Evolutionary conservation across 768 basidiomycete species (phyloP), one percentile per base, ranked within the genome.

Genomic region (Pholiota microspora): DNA sequence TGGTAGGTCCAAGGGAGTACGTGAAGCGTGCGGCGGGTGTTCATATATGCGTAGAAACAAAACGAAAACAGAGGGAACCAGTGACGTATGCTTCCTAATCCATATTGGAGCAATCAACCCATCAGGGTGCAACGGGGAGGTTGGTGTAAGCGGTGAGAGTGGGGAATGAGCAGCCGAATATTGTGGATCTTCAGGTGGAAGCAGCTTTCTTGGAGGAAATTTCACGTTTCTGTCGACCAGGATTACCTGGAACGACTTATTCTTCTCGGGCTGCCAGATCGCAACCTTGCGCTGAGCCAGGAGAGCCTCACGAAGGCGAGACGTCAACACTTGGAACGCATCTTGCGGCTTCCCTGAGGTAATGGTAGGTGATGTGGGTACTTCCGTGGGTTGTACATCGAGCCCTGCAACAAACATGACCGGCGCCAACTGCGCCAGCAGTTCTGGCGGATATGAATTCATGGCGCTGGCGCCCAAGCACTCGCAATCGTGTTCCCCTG

Each of bases 71-170:
- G 92, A 88, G 0, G 97, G 97, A 0, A 98, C 72, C 28, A 97
- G 84, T 1, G 91, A 84, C 0, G 91, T 91, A 64, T 99, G 97
- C 70, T 98, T 99, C 40, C 94, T 81, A 29, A 98, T 85, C 97
- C 97, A 99, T 67, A 98, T 93, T 1, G 97, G 97, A 2, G 97
- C 94, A 50, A 99, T 93, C 51, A 99, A 73, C 0, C 97, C 97
- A 66, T 99, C 97, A 0, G 97, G 97, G 69, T 93, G 83, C 7
- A 97, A 75, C 0, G 97, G 96, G 0, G 94, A 97, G 0, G 88
- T 79, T 0, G 88, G 87, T 0, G 91, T 91, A 35, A 98, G 73
- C 0, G 97, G 97, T 0, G 94, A 98, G n/a, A 98, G 77, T 0
- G 94, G 94, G 0, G 96, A 98, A 70, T 93, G 94, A 1, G 84